Evolutionary conservation across 768 basidiomycete genomes (phyloP).

Genomic region (Exidia glandulosa): DNA sequence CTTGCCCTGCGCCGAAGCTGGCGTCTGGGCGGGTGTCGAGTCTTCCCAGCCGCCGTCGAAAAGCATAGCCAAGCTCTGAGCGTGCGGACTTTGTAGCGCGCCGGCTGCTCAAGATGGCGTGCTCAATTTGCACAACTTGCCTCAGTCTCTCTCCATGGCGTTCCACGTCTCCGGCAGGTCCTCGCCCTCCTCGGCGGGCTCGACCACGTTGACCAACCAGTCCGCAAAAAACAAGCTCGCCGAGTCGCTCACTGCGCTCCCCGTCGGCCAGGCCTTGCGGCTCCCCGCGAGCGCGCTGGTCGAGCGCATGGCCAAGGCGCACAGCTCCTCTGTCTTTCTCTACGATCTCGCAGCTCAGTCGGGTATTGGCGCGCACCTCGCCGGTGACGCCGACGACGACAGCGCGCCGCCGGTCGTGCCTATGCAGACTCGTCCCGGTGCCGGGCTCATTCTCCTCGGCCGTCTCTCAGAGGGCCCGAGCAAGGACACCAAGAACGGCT

Average conservation of each 20-base stretch:
- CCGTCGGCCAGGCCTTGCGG: not conserved
- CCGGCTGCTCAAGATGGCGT: too few species aligned
- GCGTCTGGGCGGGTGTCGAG: not conserved
- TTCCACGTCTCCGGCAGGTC: too few species aligned
- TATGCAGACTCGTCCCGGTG: constrained; percentile 76
- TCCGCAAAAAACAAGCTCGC: not conserved
- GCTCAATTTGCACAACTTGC: too few species aligned
- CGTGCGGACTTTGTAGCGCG: too few species aligned
- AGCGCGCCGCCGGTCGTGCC: constrained; percentile 35
- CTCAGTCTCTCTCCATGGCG: too few species aligned
- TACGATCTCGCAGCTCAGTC: constrained; percentile 77
- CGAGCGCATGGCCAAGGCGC: constrained; percentile 53
- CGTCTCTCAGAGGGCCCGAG: constrained; percentile 64
- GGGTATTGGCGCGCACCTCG: constrained; percentile 62
- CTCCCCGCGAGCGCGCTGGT: constrained; percentile 25
- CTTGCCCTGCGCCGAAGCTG: not conserved
- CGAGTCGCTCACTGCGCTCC: not conserved
- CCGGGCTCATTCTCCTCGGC: constrained; percentile 70
- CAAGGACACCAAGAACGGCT: constrained; percentile 45
- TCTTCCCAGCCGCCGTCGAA: constrained; percentile 2
- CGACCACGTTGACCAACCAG: not conserved
- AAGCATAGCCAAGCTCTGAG: not conserved
- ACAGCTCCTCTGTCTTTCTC: constrained; percentile 61
- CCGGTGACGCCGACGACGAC: constrained; percentile 27
- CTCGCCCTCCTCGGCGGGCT: not conserved